A percentile compares a stretch with the other conserved stretches of the same genome.
Evolutionary conservation across 202 grass and related monocot genomes (phyloP).

Genomic region (Eragrostis tef): DNA sequence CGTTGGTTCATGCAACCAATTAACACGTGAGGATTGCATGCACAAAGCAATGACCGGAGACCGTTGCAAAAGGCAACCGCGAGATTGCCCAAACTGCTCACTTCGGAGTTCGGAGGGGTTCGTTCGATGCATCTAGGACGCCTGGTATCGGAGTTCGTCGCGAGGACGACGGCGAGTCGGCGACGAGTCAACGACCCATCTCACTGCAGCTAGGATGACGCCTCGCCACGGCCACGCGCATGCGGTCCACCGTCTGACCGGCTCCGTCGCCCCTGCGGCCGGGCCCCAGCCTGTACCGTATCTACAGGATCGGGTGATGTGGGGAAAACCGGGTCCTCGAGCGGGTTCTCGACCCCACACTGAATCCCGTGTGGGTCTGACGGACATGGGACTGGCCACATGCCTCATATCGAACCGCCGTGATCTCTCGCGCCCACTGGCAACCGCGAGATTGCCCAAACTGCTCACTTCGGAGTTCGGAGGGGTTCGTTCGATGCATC

Average conservation of each 20-base stretch:
- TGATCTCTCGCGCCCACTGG: constrained; percentile 7
- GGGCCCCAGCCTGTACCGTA: background rate
- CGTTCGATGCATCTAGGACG: background rate
- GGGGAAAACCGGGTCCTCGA: background rate
- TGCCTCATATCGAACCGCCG: constrained; percentile 9
- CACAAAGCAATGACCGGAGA: no score
- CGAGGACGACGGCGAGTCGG: background rate
- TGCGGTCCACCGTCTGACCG: background rate
- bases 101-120: no score
- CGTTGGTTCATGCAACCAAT: background rate
- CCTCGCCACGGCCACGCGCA: background rate
- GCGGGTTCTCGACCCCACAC: background rate
- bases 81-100: background rate
- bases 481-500: background rate
- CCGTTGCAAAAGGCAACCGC: background rate
- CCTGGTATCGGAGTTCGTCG: background rate
- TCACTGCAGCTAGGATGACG: constrained; percentile 2
- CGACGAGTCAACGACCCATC: background rate
- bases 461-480: background rate
- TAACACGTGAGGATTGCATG: no score
- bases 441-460: background rate
- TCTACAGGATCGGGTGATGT: background rate
- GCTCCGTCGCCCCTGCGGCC: background rate
- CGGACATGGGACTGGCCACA: background rate
- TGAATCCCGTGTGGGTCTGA: background rate